Conservation (phyloP, 2,329 filamentous ascomycete genomes). For the Fusarium palustre region DNA sequence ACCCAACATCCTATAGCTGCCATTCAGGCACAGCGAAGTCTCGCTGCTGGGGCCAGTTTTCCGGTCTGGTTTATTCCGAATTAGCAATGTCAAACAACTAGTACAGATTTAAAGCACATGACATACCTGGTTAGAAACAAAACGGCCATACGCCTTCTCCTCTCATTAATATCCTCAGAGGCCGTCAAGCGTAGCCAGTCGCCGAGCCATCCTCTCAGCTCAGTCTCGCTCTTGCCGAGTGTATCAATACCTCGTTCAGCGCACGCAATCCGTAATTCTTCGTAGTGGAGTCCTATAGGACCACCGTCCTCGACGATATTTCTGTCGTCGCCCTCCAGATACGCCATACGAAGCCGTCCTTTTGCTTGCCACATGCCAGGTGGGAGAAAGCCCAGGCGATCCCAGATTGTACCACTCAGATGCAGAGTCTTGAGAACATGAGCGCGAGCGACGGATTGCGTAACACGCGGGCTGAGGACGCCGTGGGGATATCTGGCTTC, state of each 20-base stretch:
- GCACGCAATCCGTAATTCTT: conserved; percentile 77
- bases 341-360: conserved; percentile 67
- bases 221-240: conserved; percentile 66
- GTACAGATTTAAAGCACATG: conserved; percentile 41
- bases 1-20: conserved; percentile 49
- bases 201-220: conserved; percentile 61
- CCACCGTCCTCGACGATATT: conserved; percentile 75
- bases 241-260: conserved; percentile 75
- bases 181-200: conserved; percentile 63
- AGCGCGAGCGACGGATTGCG: conserved; percentile 46
- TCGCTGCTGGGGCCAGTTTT: conserved; percentile 56
- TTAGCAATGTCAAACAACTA: conserved; percentile 18
- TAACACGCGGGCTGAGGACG: conserved; percentile 51
- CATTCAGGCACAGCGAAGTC: conserved; percentile 58
- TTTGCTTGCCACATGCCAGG: conserved; percentile 64
- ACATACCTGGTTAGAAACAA: conserved; percentile 58
- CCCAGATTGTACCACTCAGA: conserved; percentile 62
- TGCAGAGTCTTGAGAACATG: conserved; percentile 59
- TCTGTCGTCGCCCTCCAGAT: conserved; percentile 77
- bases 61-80: conserved; percentile 46
- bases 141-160: conserved; percentile 54
- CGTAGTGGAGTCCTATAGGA: conserved; percentile 62
- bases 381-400: conserved; percentile 61
- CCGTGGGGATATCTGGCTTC: conserved; percentile 52
- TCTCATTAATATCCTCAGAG: conserved; percentile 53